Evolutionary conservation across 805 yeast species (phyloP).

Genomic region (Pichia ethanolica): DNA sequence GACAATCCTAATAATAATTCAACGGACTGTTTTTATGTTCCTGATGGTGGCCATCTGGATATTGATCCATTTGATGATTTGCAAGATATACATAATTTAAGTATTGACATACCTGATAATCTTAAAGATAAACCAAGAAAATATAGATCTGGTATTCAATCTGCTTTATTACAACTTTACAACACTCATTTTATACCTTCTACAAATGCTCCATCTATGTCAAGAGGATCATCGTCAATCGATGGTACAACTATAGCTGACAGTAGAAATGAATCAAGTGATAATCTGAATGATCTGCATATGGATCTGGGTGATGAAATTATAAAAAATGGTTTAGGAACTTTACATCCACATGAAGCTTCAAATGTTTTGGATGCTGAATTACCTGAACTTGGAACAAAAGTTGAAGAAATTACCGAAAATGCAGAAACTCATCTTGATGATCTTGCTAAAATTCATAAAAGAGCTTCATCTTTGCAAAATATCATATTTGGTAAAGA

Average conservation of each 20-base stretch:
- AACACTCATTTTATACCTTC: conserved; percentile 32
- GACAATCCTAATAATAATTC: too few relatives aligned
- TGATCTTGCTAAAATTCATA: conserved; percentile 1
- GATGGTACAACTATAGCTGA: not conserved
- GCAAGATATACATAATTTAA: conserved; percentile 20
- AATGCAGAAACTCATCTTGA: conserved; percentile 1
- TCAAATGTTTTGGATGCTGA: not conserved
- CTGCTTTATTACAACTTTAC: conserved; percentile 67
- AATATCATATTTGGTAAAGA: not conserved
- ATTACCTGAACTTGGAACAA: conserved; percentile 1
- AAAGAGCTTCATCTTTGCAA: conserved; percentile 4
- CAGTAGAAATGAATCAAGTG: not conserved
- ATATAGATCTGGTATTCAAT: conserved; percentile 81
- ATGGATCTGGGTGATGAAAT: conserved; percentile 5
- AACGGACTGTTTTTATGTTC: conserved; percentile 3
- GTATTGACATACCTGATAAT: conserved; percentile 46
- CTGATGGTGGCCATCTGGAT: conserved; percentile 8
- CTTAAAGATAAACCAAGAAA: conserved; percentile 35
- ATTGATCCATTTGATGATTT: conserved; percentile 20
- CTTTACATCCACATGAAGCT: not conserved
- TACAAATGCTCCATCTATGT: not conserved
- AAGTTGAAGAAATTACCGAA: not conserved
- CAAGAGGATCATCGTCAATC: not conserved
- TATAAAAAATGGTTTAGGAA: not conserved
- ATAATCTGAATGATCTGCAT: not conserved